Base-by-base conservation (phyloP, 129 eudicot genomes). In the Ambrosia artemisiifolia region DNA sequence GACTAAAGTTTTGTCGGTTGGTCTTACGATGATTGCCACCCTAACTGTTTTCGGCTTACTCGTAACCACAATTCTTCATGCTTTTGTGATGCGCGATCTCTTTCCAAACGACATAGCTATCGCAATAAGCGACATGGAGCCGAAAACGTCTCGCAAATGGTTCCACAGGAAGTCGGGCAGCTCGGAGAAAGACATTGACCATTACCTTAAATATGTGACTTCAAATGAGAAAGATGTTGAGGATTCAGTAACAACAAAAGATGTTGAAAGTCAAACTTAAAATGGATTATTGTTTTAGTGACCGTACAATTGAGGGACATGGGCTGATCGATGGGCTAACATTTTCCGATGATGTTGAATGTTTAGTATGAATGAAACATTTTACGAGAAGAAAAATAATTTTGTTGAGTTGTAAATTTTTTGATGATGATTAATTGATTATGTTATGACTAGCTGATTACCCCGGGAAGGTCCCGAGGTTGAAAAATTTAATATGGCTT, bases 71-170 rank as follows among this genome's bases (percentile, higher is more conserved):
- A 76, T 92, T 13, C n/a, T 85, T 30, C 91, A 92, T 6, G 94
- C 93, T 9, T 88, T 88, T 19, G 94, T 92, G 35, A 61, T 85
- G 10, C 16, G 85, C 28, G 91, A 88, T 83, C 88, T 92, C 3
- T 88, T 92, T 48, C 97, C 96, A 0, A 92, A 92, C 6, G 97
- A 92, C 85, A 88, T 88, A 1, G 80, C 89, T 14, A 92, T 92
- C 61, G 97, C 97, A 6, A 88, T 92, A 4, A 86, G 94, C 51
- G 91, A 83, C 42, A 72, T 82, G 55, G 77, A 79, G 70, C 86
- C 93, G 1, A 82, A 76, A 76, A 2, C 75, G 12, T 38, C 19
- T 18, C 63, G 76, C 1, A 88, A 74, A 76, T 88, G 97, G 97
- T 86, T 67, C 67, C 97, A 78, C 8, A 69, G 77, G 46, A 72